A percentile compares a stretch with the other conserved stretches of the same genome.
Conservation (phyloP, 1,284 basidiomycete species). For the Ceratobasidium theobromae region DNA sequence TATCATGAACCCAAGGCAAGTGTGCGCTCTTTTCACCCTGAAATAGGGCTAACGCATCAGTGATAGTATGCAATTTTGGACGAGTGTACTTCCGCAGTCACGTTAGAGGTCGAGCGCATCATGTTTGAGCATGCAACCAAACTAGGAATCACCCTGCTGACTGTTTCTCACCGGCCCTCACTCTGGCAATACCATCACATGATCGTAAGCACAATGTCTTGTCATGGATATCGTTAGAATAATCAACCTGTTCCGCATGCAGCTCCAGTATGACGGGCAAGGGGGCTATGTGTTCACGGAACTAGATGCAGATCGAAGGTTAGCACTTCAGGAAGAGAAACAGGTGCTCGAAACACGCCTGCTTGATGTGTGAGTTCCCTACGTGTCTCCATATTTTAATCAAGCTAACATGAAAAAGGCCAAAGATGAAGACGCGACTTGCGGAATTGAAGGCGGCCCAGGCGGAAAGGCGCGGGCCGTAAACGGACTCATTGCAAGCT, state of each 20-base stretch:
- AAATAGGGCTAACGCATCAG: background rate
- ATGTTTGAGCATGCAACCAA: constrained; percentile 95
- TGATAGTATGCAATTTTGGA: constrained; percentile 90
- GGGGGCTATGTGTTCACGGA: constrained; percentile 86
- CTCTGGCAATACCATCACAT: constrained; percentile 68
- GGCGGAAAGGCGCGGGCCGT: constrained; percentile 33
- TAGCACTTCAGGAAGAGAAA: constrained; percentile 94
- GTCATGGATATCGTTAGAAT: background rate
- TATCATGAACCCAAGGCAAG: constrained; percentile 89
- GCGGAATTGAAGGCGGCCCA: constrained; percentile 60
- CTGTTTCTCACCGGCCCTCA: constrained; percentile 89
- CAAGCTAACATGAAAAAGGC: constrained; percentile 50
- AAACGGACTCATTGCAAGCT: constrained; percentile 17
- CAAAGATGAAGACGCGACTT: constrained; percentile 77
- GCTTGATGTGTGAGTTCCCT: constrained; percentile 59
- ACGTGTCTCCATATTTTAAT: background rate
- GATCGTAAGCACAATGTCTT: constrained; percentile 42
- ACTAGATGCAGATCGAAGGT: constrained; percentile 86
- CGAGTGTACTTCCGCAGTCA: constrained; percentile 94
- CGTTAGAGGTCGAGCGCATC: constrained; percentile 86
- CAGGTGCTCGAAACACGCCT: constrained; percentile 78
- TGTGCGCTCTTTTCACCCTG: constrained; percentile 31
- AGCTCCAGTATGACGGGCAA: constrained; percentile 80
- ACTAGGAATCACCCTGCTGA: constrained; percentile 85
- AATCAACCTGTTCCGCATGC: background rate